Evolutionary conservation across 192 early-diverging fungal genomes (phyloP).

Genomic region (Backusella tarrabulga): DNA sequence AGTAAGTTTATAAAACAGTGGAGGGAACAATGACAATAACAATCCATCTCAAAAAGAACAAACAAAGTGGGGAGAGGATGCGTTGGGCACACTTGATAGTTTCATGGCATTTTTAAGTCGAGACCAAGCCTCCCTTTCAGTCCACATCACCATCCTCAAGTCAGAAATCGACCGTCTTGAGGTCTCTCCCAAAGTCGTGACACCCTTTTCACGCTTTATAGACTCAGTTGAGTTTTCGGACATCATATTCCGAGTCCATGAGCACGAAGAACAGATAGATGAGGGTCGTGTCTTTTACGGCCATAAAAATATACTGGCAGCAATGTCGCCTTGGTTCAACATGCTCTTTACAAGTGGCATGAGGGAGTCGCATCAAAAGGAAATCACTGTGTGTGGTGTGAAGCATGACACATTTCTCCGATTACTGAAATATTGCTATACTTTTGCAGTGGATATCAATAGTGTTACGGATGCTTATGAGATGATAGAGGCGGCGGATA

Average conservation of each 20-base stretch:
- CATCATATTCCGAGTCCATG: slow-evolving; percentile 22
- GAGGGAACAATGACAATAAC: neutral
- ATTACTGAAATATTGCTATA: slow-evolving; percentile 24
- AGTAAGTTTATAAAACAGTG: slow-evolving; percentile 3
- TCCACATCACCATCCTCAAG: slow-evolving; percentile 35
- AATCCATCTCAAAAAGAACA: neutral
- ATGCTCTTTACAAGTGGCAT: slow-evolving; percentile 59
- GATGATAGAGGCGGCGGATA: slow-evolving; percentile 32
- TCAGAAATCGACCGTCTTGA: slow-evolving; percentile 24
- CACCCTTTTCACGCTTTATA: slow-evolving; percentile 13
- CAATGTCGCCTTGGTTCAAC: slow-evolving; percentile 50
- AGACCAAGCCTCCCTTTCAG: slow-evolving; percentile 23
- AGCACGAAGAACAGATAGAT: slow-evolving; percentile 7
- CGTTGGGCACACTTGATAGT: neutral
- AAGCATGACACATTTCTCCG: slow-evolving; percentile 22
- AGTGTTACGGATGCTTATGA: slow-evolving; percentile 11
- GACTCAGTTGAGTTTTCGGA: slow-evolving; percentile 34
- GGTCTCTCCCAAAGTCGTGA: neutral
- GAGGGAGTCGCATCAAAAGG: slow-evolving; percentile 48
- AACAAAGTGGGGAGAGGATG: slow-evolving; percentile 20
- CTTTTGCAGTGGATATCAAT: neutral
- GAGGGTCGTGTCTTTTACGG: slow-evolving; percentile 31
- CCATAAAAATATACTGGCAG: slow-evolving; percentile 50
- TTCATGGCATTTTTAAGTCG: neutral
- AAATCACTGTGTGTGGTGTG: slow-evolving; percentile 31